These are phyloP conservation scores for Parathielavia appendiculata DNA, from an alignment of 495 filamentous ascomycete species.

Conservation along the genomic window DNA sequence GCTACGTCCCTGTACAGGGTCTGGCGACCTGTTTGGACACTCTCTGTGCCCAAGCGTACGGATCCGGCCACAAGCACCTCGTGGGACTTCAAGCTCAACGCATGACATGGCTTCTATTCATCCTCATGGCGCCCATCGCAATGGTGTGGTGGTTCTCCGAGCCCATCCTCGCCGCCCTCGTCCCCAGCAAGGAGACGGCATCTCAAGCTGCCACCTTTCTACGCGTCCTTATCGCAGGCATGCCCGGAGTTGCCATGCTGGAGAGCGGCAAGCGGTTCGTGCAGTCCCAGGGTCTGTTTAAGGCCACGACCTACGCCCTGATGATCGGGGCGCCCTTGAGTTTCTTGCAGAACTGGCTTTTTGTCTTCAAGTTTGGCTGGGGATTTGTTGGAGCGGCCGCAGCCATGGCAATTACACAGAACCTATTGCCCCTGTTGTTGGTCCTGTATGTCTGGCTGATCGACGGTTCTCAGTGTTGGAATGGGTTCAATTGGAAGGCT, in stretches of 20 bases:
- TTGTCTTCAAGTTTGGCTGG: constrained; percentile 67
- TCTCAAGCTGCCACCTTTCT: constrained; percentile 61
- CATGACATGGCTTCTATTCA: constrained; percentile 62
- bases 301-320: constrained; percentile 61
- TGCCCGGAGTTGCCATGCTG: constrained; percentile 64
- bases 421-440: constrained; percentile 68
- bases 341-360: constrained; percentile 59
- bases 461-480: constrained; percentile 78
- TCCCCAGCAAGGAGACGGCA: constrained; percentile 59
- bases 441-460: constrained; percentile 72
- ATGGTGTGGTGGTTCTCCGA: constrained; percentile 55
- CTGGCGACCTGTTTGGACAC: constrained; percentile 67
- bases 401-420: constrained; percentile 77
- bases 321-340: constrained; percentile 63
- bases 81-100: constrained; percentile 68
- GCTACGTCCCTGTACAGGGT: constrained; percentile 66
- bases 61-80: constrained; percentile 59
- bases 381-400: constrained; percentile 82
- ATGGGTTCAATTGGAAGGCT: constrained; percentile 64
- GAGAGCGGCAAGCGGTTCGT: constrained; percentile 67
- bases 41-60: constrained; percentile 69
- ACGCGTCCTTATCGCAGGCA: constrained; percentile 57
- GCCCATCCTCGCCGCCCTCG: constrained; percentile 50
- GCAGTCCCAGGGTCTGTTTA: constrained; percentile 67
- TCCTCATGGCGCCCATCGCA: constrained; percentile 58